Conservation (phyloP, 2,329 filamentous ascomycete genomes). For the Pseudocercospora eumusae region DNA sequence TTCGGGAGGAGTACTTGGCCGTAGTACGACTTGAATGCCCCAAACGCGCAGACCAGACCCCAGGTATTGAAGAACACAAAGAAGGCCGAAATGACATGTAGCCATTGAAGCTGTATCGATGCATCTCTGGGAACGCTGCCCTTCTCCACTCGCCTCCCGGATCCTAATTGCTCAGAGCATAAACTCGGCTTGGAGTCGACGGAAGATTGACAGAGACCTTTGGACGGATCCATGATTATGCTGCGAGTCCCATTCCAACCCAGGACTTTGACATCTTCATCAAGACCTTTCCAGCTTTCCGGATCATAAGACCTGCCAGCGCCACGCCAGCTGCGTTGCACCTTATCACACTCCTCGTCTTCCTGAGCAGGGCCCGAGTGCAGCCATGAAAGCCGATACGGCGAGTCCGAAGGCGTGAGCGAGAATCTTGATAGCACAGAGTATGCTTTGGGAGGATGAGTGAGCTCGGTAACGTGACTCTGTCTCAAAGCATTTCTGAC, state of each 20-base stretch:
- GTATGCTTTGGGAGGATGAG: slow-evolving; percentile 3
- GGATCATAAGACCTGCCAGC: neutral
- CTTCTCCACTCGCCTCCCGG: no score
- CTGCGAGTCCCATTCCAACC: no score
- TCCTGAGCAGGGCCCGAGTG: neutral
- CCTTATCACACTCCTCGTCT: no score
- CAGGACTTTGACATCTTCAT: no score
- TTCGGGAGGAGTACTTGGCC: neutral
- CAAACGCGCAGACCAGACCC: neutral
- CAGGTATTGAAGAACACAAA: neutral
- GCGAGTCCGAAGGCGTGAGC: neutral
- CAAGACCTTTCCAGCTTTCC: no score
- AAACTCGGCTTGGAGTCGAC: neutral
- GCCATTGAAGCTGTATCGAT: neutral
- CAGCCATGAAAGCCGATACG: neutral
- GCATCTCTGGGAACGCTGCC: neutral
- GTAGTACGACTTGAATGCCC: slow-evolving; percentile 2
- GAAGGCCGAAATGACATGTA: neutral
- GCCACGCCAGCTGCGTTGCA: neutral
- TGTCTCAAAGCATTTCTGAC: neutral
- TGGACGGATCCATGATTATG: neutral
- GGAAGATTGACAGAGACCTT: neutral
- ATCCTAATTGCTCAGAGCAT: neutral
- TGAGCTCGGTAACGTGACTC: neutral
- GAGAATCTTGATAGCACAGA: neutral